Evolutionary conservation across 192 early-diverging fungal species (phyloP), one percentile per base, ranked within the genome.

Genomic region (Backusella morwellensis): DNA sequence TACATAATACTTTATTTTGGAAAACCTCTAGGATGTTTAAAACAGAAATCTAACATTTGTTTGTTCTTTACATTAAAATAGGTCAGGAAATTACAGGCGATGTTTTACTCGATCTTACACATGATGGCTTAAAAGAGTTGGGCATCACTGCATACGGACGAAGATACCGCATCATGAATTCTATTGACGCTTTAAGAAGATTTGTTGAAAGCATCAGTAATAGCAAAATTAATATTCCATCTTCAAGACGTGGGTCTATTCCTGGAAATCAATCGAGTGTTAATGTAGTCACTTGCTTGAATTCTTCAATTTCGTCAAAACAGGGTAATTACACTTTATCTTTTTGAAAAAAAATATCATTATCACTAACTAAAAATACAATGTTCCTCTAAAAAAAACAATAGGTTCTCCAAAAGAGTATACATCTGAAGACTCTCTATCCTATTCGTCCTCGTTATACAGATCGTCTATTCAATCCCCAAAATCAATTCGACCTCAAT

Each of bases 61-160:
- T n/a, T 17, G 38, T 40, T 8, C 7, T 19, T 68, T 9, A n/a
- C 36, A 19, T 36, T 34, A 36, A 34, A 68, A 38, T 81, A 90
- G 91, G 90, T 6, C 86, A 91, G 41, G 88, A 88, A 40, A 87
- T 93, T 42, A 88, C 85, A 12, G 92, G 92, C 44, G 87, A 87
- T 42, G 79, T 84, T 42, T 77, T 93, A 0, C 44, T 93, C 0
- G 86, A 88, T 19, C 68, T 92, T 23, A 88, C 86, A 63, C 77
- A 92, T 15, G 85, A 87, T 52, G 83, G 84, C 1, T 79, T 93
- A 12, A 90, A 91, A 68, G 91, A 93, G 66, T 69, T 93, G 23
- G 87, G 91, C 23, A 85, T 93, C 54, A 85, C 66, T 40, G 83
- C 87, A 1, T 88, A 89, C 38, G 87, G 88, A n/a, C 88, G 90